Conservation (phyloP, 2,329 filamentous ascomycete species). For the Diaporthe sp. region DNA sequence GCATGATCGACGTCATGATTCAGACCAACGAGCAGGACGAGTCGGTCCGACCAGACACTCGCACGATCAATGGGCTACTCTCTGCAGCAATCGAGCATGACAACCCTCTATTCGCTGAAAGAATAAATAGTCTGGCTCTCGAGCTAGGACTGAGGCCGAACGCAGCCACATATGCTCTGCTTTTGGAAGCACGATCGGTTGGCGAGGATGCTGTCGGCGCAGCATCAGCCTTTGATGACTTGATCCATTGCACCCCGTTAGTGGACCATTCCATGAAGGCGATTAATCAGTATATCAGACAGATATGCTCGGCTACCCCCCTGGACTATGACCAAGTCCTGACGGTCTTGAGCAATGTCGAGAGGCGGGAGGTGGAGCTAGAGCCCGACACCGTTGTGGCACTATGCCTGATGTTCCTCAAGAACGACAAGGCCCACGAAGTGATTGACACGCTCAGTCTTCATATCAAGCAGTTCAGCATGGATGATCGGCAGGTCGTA, state of each 20-base stretch:
- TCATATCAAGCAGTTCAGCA: constrained; percentile 78
- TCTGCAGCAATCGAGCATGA: constrained; percentile 78
- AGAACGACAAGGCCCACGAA: constrained; percentile 82
- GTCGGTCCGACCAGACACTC: constrained; percentile 71
- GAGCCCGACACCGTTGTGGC: constrained; percentile 81
- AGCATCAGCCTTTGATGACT: constrained; percentile 72
- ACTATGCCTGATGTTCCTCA: constrained; percentile 81
- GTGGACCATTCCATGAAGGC: constrained; percentile 65
- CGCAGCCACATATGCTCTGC: constrained; percentile 78
- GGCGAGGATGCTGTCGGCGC: constrained; percentile 81
- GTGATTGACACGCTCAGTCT: constrained; percentile 86
- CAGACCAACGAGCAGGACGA: constrained; percentile 61
- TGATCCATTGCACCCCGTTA: constrained; percentile 64
- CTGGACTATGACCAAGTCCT: constrained; percentile 80
- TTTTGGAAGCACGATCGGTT: constrained; percentile 82
- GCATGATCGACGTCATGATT: constrained; percentile 80
- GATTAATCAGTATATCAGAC: constrained; percentile 79
- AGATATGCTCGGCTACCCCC: constrained; percentile 72
- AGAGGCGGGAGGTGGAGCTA: constrained; percentile 77
- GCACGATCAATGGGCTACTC: constrained; percentile 84
- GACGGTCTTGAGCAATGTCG: constrained; percentile 79
- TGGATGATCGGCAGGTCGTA: constrained; percentile 77
- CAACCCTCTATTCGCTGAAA: constrained; percentile 80
- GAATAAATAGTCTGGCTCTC: constrained; percentile 77
- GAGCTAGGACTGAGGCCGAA: constrained; percentile 77